Base-by-base conservation (phyloP, 495 filamentous ascomycete genomes). In the Tuber magnatum region DNA sequence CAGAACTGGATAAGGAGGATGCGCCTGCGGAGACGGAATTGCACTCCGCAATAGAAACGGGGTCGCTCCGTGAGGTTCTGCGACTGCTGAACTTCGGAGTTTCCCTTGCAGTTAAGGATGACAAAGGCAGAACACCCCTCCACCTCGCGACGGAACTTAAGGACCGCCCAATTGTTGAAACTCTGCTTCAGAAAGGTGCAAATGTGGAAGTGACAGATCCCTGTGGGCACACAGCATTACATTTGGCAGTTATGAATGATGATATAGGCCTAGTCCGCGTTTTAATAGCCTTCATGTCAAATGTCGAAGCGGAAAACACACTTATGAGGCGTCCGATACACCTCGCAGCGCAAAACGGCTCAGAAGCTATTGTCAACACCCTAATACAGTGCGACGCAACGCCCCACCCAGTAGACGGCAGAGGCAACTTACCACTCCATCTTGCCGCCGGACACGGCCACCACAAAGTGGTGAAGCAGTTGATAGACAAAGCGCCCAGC, bases 101-200 rank as follows among this genome's bases (percentile, higher is more conserved):
- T 40, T 70, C 74, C 28, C 43, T 78, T 22, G 38, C 22, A 14
- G 42, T 77, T 39, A 65, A 68, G 65, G 77, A 80, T 56, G 51
- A 75, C n/a, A 40, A 74, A 5, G 78, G 78, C 14, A 70, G 51
- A 76, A 82, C 81, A 40, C 78, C 78, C 18, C 80, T 82, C 35
- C 78, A 80, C 43, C 69, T 69, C 24, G 79, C 80, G 24, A 73
- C 56, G 20, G 65, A 56, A 56, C 75, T 73, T 38, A 70, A 71
- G 48, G 68, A 73, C 10, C 46, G 7, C 12, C 6, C 24, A 3
- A 70, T 71, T 38, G 74, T 71, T 28, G 68, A 44, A 35, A 46
- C 65, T 24, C 76, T 77, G 3, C 68, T 77, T 18, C 44, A 39
- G 39, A 24, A 10, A 65, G 70, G 71, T 4, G 75, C 77, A 0